A percentile compares a stretch with the other conserved stretches of the same genome.
These are phyloP conservation scores for Aspergillus uvarum DNA, from an alignment of 2,329 filamentous ascomycete genomes.

Conservation along the genomic window DNA sequence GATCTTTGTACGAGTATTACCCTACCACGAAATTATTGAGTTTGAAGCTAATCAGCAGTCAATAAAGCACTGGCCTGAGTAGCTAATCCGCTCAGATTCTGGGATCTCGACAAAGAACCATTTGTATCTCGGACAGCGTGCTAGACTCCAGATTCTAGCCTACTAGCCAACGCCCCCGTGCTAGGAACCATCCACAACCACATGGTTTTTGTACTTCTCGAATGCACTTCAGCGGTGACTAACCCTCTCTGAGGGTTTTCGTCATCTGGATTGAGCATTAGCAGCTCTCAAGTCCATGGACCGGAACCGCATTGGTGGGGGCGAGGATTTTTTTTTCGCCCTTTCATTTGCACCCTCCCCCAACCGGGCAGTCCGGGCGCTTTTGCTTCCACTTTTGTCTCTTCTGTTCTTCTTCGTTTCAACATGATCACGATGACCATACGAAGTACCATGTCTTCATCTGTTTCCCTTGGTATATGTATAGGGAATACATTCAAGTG, in stretches of 20 bases:
- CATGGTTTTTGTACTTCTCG: constrained; percentile 5
- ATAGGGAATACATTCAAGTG: no score
- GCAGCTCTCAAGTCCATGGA: constrained; percentile 17
- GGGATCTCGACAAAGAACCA: neutral
- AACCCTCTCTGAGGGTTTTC: neutral
- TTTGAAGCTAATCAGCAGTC: no score
- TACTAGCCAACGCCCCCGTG: neutral
- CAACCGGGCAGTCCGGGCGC: constrained; percentile 1
- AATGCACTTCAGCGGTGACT: constrained; percentile 1
- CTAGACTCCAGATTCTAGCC: neutral
- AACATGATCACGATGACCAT: neutral
- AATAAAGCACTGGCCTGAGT: no score
- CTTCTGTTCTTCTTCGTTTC: constrained; percentile 6
- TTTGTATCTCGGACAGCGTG: neutral
- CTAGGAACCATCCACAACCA: constrained; percentile 1
- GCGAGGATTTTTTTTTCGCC: constrained; percentile 6
- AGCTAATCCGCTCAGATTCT: no score
- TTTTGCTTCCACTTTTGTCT: constrained; percentile 1
- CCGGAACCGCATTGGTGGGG: constrained; percentile 15
- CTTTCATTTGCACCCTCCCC: constrained; percentile 1
- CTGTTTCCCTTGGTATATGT: neutral
- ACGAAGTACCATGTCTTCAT: neutral
- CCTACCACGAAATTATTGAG: no score
- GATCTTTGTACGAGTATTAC: no score
- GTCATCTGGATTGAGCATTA: neutral